These are phyloP conservation scores for Pneumocystis canis DNA, from an alignment of 1,139 yeast genomes.

Conservation along the genomic window DNA sequence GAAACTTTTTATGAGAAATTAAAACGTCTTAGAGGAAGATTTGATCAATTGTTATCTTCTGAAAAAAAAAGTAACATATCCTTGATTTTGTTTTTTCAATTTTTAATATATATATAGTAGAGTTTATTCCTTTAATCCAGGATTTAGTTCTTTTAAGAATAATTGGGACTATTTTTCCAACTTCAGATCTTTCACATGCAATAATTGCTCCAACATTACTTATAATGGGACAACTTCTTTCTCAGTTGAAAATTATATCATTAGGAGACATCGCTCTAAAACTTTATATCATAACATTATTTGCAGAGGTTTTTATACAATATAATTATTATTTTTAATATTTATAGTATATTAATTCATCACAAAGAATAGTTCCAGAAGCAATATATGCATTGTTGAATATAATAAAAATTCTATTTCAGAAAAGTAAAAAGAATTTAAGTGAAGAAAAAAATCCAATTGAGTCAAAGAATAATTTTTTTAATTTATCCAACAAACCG, in stretches of 20 bases:
- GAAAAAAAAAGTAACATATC: constrained; percentile 8
- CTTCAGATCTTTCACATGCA: constrained; percentile 90
- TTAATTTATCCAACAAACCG: neutral
- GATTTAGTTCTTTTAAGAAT: constrained; percentile 46
- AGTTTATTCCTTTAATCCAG: neutral
- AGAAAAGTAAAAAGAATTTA: neutral
- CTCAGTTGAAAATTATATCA: constrained; percentile 32
- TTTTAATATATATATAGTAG: neutral
- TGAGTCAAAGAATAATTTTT: neutral
- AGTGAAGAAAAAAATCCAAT: neutral
- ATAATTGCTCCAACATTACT: constrained; percentile 74
- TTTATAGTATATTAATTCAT: constrained; percentile 47
- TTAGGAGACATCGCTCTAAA: constrained; percentile 35
- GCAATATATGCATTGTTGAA: constrained; percentile 27
- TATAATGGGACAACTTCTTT: constrained; percentile 55
- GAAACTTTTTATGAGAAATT: constrained; percentile 38
- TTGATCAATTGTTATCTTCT: constrained; percentile 26
- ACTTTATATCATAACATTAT: constrained; percentile 46
- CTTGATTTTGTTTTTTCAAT: neutral
- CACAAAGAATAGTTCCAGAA: constrained; percentile 78
- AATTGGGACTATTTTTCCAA: constrained; percentile 68
- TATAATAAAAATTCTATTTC: neutral
- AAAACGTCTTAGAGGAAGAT: constrained; percentile 31
- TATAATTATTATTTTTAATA: neutral
- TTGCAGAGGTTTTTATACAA: constrained; percentile 29